These are phyloP conservation scores for Xylaria flabelliformis DNA, from an alignment of 495 filamentous ascomycete species.

Conservation along the genomic window DNA sequence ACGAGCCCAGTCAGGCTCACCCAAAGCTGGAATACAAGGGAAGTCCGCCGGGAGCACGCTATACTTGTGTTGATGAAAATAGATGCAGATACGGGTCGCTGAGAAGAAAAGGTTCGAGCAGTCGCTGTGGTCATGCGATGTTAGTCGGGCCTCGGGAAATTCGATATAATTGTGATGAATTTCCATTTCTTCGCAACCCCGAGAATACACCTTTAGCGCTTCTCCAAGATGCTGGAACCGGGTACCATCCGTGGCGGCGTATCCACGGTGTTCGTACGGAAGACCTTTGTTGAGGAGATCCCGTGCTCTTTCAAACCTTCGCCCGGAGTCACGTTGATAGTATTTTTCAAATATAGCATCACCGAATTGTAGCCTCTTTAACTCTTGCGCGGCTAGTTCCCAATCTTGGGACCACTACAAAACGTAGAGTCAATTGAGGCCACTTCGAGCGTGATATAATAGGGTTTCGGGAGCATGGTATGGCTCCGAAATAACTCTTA, in stretches of 20 bases:
- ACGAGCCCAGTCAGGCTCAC: slow-evolving; percentile 10
- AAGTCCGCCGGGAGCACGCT: slow-evolving; percentile 2
- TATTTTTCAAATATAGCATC: neutral
- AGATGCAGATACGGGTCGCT: slow-evolving; percentile 12
- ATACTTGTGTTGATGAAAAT: slow-evolving; percentile 1
- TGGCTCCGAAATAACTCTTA: neutral
- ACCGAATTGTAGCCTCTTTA: neutral
- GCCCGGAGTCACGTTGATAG: neutral
- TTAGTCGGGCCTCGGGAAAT: slow-evolving; percentile 8
- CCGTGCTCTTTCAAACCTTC: slow-evolving; percentile 11
- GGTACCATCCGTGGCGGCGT: slow-evolving; percentile 1
- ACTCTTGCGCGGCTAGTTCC: slow-evolving; percentile 12
- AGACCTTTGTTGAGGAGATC: slow-evolving; percentile 19
- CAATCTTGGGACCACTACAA: slow-evolving; percentile 19
- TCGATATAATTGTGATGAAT: slow-evolving; percentile 18
- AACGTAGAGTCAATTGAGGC: neutral
- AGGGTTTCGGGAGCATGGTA: neutral
- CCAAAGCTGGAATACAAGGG: slow-evolving; percentile 7
- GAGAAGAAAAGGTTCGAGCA: slow-evolving; percentile 24
- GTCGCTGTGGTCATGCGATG: slow-evolving; percentile 20
- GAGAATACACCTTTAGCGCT: slow-evolving; percentile 13
- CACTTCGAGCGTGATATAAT: neutral
- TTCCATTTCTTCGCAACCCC: slow-evolving; percentile 12
- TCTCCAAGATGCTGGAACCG: neutral
- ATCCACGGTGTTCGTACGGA: slow-evolving; percentile 17